Evolutionary conservation across 2,329 filamentous ascomycete species (phyloP), one percentile per base, ranked within the genome.

Genomic region (Trichoderma sp.): DNA sequence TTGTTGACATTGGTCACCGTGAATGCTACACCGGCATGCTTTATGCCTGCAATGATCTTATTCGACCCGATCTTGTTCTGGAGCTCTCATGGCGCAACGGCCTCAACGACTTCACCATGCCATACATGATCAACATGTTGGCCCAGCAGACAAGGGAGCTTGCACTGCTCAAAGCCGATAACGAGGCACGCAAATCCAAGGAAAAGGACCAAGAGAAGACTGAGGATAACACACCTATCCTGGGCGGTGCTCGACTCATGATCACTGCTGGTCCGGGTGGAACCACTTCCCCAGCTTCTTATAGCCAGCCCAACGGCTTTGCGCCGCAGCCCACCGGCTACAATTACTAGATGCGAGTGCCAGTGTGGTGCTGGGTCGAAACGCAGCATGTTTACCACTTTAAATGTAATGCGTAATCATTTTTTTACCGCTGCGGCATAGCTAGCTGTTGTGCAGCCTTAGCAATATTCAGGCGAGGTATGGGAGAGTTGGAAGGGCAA

Each of bases 1-100:
- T 99, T 74, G 95, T 99, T 76, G 95, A 99, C 77, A 97, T 99
- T 81, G 95, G 96, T 74, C 97, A 94, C 84, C 93, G 94, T 70
- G 95, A 99, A 80, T 99, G 95, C 86, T 99, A 97, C 78, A 95
- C 97, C n/a, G 96, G 94, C 77, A 99, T 99, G 94, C 87, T 99
- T 58, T 99, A 99, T 78, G 91, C 96, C 63, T 99, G 95, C 86
- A 97, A 99, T 81, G 95, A 98, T 69, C 90, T 99, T 70, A 94
- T 99, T 73, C 92, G 93, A 19, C 91, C 96, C 4, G 93, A 98
- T 76, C 85, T 96, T 63, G 91, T 99, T 68, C 88, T 99, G 80
- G 95, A 99, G 83, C 87, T 99, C 68, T 98, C 95, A 69, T 99
- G 95, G 95, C 94, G 95, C 74, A 86, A 97, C 78, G 93, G 93